Percentiles rank a stretch among this genome's conserved stretches.
Evolutionary conservation across 805 yeast species (phyloP).

Genomic region (Nakazawaea populi): DNA sequence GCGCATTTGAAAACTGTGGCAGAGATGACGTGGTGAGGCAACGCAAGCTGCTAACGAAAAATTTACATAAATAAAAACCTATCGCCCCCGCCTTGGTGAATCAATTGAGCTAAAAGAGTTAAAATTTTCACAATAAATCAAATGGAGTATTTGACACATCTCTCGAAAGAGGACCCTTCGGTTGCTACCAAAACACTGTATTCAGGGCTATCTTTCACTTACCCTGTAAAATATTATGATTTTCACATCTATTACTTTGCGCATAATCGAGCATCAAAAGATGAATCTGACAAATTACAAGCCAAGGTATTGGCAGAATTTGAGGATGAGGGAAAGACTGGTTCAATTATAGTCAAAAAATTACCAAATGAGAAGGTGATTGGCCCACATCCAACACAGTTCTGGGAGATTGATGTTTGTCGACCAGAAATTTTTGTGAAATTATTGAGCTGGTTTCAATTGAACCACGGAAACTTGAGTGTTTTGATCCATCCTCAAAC

Average conservation of each 20-base stretch:
- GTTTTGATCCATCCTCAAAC: slow-evolving; percentile 52
- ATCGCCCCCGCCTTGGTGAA: too few relatives aligned
- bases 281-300: background rate
- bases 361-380: slow-evolving; percentile 15
- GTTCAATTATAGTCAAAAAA: background rate
- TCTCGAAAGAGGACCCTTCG: background rate
- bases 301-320: background rate
- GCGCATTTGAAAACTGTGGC: background rate
- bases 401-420: slow-evolving; percentile 53
- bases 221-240: slow-evolving; percentile 1
- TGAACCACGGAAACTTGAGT: slow-evolving; percentile 44
- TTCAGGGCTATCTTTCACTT: background rate
- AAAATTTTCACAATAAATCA: background rate
- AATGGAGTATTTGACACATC: background rate
- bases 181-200: background rate
- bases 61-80: background rate
- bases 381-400: slow-evolving; percentile 55
- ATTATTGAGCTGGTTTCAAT: slow-evolving; percentile 44
- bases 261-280: background rate
- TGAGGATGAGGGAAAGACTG: background rate
- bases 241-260: slow-evolving; percentile 2
- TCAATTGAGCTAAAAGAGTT: too few relatives aligned
- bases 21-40: background rate
- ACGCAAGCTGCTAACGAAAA: background rate
- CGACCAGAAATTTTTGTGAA: slow-evolving; percentile 38